Base-by-base conservation (phyloP, 768 basidiomycete genomes). In the Rhodotorula taiwanensis region DNA sequence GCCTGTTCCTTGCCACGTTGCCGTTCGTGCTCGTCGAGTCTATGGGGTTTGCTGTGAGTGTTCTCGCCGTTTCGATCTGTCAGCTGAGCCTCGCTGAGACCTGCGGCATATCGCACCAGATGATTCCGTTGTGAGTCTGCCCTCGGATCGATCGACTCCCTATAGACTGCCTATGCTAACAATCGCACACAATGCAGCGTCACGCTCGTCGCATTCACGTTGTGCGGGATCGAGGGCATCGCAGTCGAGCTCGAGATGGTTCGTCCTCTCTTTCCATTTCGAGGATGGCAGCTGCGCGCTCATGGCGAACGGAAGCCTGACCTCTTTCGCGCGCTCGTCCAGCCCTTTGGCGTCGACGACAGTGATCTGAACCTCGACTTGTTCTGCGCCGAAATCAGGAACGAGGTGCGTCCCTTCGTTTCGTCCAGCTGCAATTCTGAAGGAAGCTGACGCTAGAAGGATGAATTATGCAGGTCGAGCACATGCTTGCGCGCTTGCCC, bases 1-100 rank as follows among this genome's bases (percentile, higher is more conserved):
- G 87, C 3, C 77, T 94, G 1, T 95, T 94, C 77, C 83, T 98
- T 13, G 91, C 92, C 73, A 84, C 89, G 25, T 81, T 98, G 13
- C 94, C 94, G 8, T 82, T 93, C 70, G 88, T 87, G 3, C 81
- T 97, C 34, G 83, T 92, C 49, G 81, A 84, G 36, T 49, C 61
- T 9, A 68, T 68, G 67, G 67, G 66, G n/a, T 61, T 51, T 28
- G 13, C 34, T n/a, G 27, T 41, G 36, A 8, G 44, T 27, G 27
- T 45, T 16, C 16, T 28, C 33, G 5, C 28, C 34, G 42, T 21
- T 27, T 23, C 23, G 13, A 41, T 18, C 9, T 41, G 44, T 28
- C 50, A 34, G 44, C 43, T 67, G 85, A 39, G 33, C 13, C 64
- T 54, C 56, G 25, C 27, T 91, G 27, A 6, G 6, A 14, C 13